A percentile compares a stretch with the other conserved stretches of the same genome.
Evolutionary conservation across 768 basidiomycete genomes (phyloP).

Genomic region (Naematelia encephala): DNA sequence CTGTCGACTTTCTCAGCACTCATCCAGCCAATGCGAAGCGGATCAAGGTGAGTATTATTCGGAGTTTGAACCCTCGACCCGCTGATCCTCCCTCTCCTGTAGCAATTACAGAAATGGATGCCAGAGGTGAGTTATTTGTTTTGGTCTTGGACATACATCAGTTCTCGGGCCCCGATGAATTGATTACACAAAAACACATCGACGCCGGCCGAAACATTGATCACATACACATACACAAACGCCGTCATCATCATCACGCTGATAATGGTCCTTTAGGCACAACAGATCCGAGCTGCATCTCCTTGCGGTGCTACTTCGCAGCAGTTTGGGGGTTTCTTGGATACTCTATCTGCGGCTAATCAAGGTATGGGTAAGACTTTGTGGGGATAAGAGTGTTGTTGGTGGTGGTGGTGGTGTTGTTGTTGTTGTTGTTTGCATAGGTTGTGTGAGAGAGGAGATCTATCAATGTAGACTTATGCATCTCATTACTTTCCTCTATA

Average conservation of each 20-base stretch:
- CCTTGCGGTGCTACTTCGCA: slow-evolving; percentile 39
- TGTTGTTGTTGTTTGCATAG: too few species aligned
- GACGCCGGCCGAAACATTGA: too few species aligned
- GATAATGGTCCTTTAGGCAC: slow-evolving; percentile 21
- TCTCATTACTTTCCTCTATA: too few species aligned
- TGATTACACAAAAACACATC: too few species aligned
- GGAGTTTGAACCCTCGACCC: neutral
- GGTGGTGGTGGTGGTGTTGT: too few species aligned
- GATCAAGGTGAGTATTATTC: slow-evolving; percentile 59
- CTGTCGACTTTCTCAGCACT: slow-evolving; percentile 67
- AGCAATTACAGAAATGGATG: slow-evolving; percentile 45
- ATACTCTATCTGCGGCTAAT: slow-evolving; percentile 15
- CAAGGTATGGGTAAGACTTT: slow-evolving; percentile 1
- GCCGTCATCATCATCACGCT: too few species aligned
- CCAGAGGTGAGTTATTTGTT: slow-evolving; percentile 44
- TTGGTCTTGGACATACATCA: too few species aligned
- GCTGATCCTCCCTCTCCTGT: too few species aligned
- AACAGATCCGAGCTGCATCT: slow-evolving; percentile 42
- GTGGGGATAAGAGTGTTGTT: slow-evolving; percentile 5
- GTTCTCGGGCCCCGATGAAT: too few species aligned
- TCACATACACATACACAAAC: too few species aligned
- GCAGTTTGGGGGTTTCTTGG: slow-evolving; percentile 44
- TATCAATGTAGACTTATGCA: too few species aligned
- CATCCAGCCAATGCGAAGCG: slow-evolving; percentile 75
- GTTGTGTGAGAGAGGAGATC: too few species aligned